Base-by-base conservation (phyloP, 1,284 basidiomycete genomes). In the Cutaneotrichosporon sp. region DNA sequence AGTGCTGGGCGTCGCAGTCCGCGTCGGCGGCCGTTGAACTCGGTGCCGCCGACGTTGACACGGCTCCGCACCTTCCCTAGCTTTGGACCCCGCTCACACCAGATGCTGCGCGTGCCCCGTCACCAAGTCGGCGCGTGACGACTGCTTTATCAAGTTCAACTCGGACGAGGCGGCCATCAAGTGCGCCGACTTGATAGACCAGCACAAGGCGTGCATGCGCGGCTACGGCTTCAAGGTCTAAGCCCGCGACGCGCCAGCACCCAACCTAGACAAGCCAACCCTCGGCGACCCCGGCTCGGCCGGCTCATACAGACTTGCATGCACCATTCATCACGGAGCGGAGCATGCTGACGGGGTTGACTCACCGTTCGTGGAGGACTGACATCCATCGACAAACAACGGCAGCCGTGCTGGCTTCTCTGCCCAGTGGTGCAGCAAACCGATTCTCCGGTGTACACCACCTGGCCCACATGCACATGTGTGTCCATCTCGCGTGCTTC, bases 41-140 rank as follows among this genome's bases (percentile, higher is more conserved):
- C 27, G 13, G 16, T 24, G 24, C 10, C 24, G 24, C 24, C n/a
- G n/a, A n/a, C n/a, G n/a, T n/a, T n/a, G n/a, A n/a, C n/a, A n/a
- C n/a, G n/a, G n/a, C n/a, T n/a, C n/a, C n/a, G n/a, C n/a, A n/a
- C n/a, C n/a, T n/a, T 29, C 29, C 29, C 29, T 29, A 4, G 11
- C 33, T 33, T n/a, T n/a, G 4, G 4, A 42, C 4, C 14, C n/a
- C n/a, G 54, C 33, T 49, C 2, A 50, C 24, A n/a, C 29, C 67
- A 93, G 82, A 56, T 98, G 95, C 75, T 98, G 95, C 73, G 95
- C 95, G 50, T 99, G 95, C 79, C 93, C 94, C 14, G 86, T 94
- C 70, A 97, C 94, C 0, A 99, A 99, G 80, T 86, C 88, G 8
- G 85, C 84, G 27, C 85, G 95, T 36, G 95, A 99, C 80, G 89